Base-by-base conservation (phyloP, 495 filamentous ascomycete genomes). In the Hypoxylon cercidicola region DNA sequence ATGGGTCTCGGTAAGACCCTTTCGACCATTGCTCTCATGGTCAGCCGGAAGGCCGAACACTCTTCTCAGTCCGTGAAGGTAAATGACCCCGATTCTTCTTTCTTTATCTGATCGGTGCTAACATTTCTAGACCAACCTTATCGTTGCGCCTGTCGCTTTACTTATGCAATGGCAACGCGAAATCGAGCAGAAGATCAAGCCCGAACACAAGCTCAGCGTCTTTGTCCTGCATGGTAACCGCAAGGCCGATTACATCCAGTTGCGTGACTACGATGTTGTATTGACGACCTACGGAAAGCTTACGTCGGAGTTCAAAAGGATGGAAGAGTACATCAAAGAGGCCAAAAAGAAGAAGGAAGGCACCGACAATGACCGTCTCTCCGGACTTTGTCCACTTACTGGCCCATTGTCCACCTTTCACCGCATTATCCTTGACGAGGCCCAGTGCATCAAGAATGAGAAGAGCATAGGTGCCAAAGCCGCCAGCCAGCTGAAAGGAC, bases 401-500 rank as follows among this genome's bases (percentile, higher is more conserved):
- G 88, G 89, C 4, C 82, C 86, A 0, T 77, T 81, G 10, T 87
- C 84, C 69, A 78, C 81, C 55, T 98, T 93, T 82, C 88, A 94
- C 72, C 87, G 92, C 25, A 81, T 97, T 37, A 90, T 99, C 56
- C 82, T 97, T 34, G 93, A 97, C 65, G 94, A 99, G 77, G 93
- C 95, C 0, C 94, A 99, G 62, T 92, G 86, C 69, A 92, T 97
- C 82, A 97, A 97, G 77, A 97, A 97, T 66, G 86, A 84, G 52
- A 81, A 79, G 35, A 90, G 92, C 1, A 87, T 89, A 54, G 76
- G 81, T 9, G 84, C 90, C 2, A 78, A 81, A 47, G 94, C 85
- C 2, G 88, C 86, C 25, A 85, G 76, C 68, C 66, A 76, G 2
- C 78, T 97, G 6, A 74, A 85, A 37, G 77, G 90, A 12, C 84